Base-by-base conservation (phyloP, 1,139 yeast genomes). In the Zhuliangozyma parablackwelliae region DNA sequence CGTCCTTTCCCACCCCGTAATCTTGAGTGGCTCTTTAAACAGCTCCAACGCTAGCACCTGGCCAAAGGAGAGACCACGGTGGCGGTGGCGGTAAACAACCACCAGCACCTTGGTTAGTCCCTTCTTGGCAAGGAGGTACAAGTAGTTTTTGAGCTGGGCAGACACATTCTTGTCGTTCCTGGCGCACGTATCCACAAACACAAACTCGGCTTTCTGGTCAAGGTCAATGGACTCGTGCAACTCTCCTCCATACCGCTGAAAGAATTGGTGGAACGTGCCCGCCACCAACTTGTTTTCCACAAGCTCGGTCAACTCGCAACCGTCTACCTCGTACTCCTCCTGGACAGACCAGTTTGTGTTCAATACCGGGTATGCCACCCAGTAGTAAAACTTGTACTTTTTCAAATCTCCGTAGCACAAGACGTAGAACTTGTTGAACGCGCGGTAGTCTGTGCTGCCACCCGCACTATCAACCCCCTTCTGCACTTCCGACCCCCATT, bases 1-100 rank as follows among this genome's bases (percentile, higher is more conserved):
- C 11, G 89, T 86, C 44, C 95, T 71, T 52, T 92, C 97, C 98
- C 98, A 92, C 0, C 99, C 98, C 1, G 80, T 69, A 2, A 78
- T 63, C 41, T 72, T 78, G 3, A 72, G 61, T 9, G 24, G 24
- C 16, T 16, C 16, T 16, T 16, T 16, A 16, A 16, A 16, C 16
- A 16, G 16, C 16, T 16, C 16, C 16, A 16, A 16, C 16, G 16
- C 16, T 16, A 16, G 16, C 4, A 16, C 16, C 12, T 26, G 28
- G 11, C 11, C 7, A 3, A 35, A 34, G 12, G 48, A 54, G 3
- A 62, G 46, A 12, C 46, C 44, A 20, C 63, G 53, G 13, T 46
- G 40, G 28, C 51, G 45, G 21, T 43, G 28, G n/a, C 41, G 42
- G 41, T 58, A 61, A 3, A 60, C 57, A 21, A 72, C 57, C 0